phyloP scores from a whole-genome alignment of 176 grass and related monocot genomes.

The Raddia guianensis region DNA sequence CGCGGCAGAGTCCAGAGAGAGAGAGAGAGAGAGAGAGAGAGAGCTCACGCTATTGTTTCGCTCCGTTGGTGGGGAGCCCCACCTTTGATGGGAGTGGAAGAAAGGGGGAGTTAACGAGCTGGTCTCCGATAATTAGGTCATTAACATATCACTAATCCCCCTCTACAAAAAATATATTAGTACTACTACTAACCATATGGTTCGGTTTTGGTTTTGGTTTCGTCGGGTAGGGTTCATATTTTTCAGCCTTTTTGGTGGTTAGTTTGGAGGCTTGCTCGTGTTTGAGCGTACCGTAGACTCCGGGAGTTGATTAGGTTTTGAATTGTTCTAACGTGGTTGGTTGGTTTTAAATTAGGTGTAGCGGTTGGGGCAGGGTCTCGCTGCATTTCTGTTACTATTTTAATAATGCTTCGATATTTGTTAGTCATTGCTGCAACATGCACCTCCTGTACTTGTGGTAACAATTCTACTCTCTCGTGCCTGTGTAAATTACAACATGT shows the following conservation, averaged over 20 bases:
- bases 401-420: no score
- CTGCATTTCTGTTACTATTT: background rate
- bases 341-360: slow-evolving; percentile 35
- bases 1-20: background rate
- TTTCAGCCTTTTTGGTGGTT: background rate
- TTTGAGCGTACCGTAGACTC: background rate
- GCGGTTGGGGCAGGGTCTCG: background rate
- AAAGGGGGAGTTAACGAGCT: slow-evolving; percentile 10
- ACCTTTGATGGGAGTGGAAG: background rate
- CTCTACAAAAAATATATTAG: background rate
- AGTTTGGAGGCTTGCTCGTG: slow-evolving; percentile 12
- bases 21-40: background rate
- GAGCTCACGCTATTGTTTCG: slow-evolving; percentile 8
- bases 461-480: no score
- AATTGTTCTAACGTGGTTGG: slow-evolving; percentile 34
- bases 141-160: background rate
- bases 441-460: no score
- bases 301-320: slow-evolving; percentile 14
- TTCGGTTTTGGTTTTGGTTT: background rate
- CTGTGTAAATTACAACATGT: no score
- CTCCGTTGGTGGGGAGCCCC: slow-evolving; percentile 45
- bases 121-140: background rate
- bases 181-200: background rate
- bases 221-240: background rate
- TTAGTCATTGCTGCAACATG: no score